Base-by-base conservation (phyloP, 805 yeast genomes). In the Metschnikowia shivogae region DNA sequence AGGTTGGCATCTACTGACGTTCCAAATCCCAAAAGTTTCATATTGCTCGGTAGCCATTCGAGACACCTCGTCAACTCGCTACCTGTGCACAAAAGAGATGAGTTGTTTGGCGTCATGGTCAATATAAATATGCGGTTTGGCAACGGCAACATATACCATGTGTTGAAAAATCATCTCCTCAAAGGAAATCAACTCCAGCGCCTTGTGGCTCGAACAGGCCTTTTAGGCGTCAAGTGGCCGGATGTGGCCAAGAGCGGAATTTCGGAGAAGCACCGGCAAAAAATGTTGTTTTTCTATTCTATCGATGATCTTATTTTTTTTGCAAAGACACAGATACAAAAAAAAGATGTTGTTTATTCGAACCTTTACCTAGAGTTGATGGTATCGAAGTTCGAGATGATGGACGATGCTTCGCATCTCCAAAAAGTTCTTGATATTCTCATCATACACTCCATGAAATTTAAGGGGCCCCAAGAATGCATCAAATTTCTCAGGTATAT, bases 181-280 rank as follows among this genome's bases (percentile, higher is more conserved):
- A 46, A 43, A 6, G 72, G 76, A 6, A 53, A 64, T 1, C 56
- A 60, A 28, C 32, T 63, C 12, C 73, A 68, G 3, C 58, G 57
- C 36, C 63, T 61, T 43, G 59, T 68, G 4, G 61, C 60, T 7
- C 51, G 73, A 37, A 68, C 75, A 2, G 76, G 76, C 1, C 53
- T 60, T 41, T 39, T 65, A 5, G 52, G 60, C 29, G 61, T 73
- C 5, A 62, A 62, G 42, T 68, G 73, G 73, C 73, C 70, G 45
- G 60, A 68, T 45, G 56, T 63, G 0, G 54, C 60, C 20, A 50
- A 47, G 34, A 46, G 51, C 6, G 42, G 49, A 1, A 57, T 58
- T 19, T 31, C 45, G 7, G 55, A 46, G 4, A 34, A 22, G 5
- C 63, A 62, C 20, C 53, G 51, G 24, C 39, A 48, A 33, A 61